These are phyloP conservation scores for Cutaneotrichosporon cavernicola DNA, from an alignment of 1,284 basidiomycete genomes.

Conservation along the genomic window DNA sequence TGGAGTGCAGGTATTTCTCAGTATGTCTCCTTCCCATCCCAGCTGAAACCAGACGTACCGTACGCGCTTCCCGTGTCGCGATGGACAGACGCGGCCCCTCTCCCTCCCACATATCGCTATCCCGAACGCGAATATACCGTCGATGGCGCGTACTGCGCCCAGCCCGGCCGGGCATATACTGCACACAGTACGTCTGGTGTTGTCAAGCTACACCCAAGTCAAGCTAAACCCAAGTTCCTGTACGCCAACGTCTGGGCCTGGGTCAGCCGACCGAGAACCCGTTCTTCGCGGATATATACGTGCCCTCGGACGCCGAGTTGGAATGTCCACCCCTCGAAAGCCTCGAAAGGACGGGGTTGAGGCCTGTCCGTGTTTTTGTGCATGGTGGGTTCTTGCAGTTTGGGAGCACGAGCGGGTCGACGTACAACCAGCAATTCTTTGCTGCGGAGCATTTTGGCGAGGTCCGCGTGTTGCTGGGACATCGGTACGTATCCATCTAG, in stretches of 20 bases:
- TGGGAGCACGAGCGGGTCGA: conserved; percentile 61
- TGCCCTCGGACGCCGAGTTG: conserved; percentile 57
- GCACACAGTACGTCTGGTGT: conserved; percentile 58
- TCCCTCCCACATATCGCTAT: conserved; percentile 61
- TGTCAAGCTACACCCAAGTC: too few relatives aligned
- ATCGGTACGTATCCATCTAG: conserved; percentile 18
- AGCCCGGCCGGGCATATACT: conserved; percentile 33
- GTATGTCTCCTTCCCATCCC: conserved; percentile 19
- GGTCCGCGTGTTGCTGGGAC: conserved; percentile 59
- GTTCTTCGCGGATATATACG: conserved; percentile 71
- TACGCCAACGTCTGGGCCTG: conserved; percentile 54
- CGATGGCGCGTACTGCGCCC: conserved; percentile 57
- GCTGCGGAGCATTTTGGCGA: conserved; percentile 64
- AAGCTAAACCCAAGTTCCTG: too few relatives aligned
- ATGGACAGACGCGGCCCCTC: conserved; percentile 63
- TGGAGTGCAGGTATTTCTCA: conserved; percentile 42
- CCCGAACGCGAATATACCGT: conserved; percentile 62
- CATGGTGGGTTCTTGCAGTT: conserved; percentile 80
- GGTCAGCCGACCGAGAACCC: conserved; percentile 69
- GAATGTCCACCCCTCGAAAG: too few relatives aligned
- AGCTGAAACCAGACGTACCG: conserved; percentile 61
- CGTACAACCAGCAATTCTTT: conserved; percentile 63
- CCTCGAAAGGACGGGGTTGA: conserved; percentile 23
- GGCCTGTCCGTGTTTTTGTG: conserved; percentile 70
- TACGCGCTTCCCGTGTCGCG: conserved; percentile 65